phyloP scores from a whole-genome alignment of 306 rosid genomes.

The Dicorynia guianensis region DNA sequence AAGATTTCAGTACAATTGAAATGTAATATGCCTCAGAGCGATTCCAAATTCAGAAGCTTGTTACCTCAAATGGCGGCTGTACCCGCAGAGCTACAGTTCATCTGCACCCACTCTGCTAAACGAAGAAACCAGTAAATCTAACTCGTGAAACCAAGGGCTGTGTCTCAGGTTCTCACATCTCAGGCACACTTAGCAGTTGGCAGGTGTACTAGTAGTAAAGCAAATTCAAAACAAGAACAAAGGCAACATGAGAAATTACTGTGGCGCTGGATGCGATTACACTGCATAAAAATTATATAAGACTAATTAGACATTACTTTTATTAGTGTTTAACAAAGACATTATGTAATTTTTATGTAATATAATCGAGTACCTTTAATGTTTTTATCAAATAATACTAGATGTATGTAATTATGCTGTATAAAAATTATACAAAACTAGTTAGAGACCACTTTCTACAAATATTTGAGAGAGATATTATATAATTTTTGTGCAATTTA shows the following conservation, averaged over 20 bases:
- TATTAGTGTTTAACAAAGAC: too few species aligned
- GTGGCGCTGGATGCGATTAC: not conserved
- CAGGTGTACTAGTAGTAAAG: slow-evolving; percentile 4
- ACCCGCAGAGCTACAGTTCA: not conserved
- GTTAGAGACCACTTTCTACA: too few species aligned
- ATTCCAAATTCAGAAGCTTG: not conserved
- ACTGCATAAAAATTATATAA: too few species aligned
- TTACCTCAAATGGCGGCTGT: not conserved
- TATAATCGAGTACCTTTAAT: too few species aligned
- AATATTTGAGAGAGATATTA: too few species aligned
- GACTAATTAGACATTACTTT: too few species aligned
- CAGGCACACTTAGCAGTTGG: not conserved
- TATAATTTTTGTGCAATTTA: too few species aligned
- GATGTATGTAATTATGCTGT: too few species aligned
- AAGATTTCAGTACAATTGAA: not conserved
- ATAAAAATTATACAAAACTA: too few species aligned
- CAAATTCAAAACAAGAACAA: not conserved
- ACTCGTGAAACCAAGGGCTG: slow-evolving; percentile 40
- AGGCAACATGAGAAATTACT: slow-evolving; percentile 28
- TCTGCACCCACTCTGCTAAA: slow-evolving; percentile 3
- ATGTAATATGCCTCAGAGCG: slow-evolving; percentile 8
- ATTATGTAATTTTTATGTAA: too few species aligned
- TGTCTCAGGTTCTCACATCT: slow-evolving; percentile 17
- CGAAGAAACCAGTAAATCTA: slow-evolving; percentile 25
- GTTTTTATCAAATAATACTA: too few species aligned